Conservation (phyloP, 2,329 filamentous ascomycete genomes). For the Xylaria sp. region DNA sequence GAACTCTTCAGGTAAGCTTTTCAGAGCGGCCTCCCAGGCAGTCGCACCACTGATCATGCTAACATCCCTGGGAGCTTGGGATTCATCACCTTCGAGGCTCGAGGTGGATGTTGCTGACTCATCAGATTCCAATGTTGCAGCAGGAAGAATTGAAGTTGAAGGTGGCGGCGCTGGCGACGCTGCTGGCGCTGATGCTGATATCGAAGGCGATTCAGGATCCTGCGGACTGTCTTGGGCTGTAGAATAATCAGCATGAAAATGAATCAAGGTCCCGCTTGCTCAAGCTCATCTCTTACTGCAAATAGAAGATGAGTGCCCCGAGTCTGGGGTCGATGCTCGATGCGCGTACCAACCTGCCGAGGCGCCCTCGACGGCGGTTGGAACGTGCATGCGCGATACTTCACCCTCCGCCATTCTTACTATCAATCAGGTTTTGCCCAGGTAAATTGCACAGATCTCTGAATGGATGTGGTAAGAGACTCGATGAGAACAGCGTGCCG, state of each 20-base stretch:
- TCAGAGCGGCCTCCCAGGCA: constrained; percentile 44
- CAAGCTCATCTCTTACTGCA: constrained; percentile 29
- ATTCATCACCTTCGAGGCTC: constrained; percentile 17
- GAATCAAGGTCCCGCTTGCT: no score
- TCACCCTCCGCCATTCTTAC: constrained; percentile 36
- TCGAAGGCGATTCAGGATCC: neutral
- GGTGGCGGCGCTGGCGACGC: neutral
- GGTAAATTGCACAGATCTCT: no score
- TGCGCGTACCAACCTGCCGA: constrained; percentile 44
- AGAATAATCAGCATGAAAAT: constrained; percentile 1
- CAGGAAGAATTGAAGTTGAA: neutral
- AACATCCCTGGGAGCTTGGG: constrained; percentile 6
- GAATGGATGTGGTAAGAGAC: neutral
- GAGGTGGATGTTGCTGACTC: constrained; percentile 9
- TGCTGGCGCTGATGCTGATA: constrained; percentile 1
- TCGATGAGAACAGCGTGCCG: no score
- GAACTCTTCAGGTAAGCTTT: constrained; percentile 42
- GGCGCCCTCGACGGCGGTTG: constrained; percentile 43
- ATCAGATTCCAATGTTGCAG: constrained; percentile 2
- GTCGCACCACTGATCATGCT: constrained; percentile 40
- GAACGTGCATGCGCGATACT: constrained; percentile 32
- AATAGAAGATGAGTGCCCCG: constrained; percentile 28
- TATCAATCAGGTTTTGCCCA: neutral
- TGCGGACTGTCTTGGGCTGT: constrained; percentile 11
- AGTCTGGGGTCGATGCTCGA: constrained; percentile 36